Evolutionary conservation across 2,329 filamentous ascomycete species (phyloP), one percentile per base, ranked within the genome.

Genomic region (Alternaria longipes): DNA sequence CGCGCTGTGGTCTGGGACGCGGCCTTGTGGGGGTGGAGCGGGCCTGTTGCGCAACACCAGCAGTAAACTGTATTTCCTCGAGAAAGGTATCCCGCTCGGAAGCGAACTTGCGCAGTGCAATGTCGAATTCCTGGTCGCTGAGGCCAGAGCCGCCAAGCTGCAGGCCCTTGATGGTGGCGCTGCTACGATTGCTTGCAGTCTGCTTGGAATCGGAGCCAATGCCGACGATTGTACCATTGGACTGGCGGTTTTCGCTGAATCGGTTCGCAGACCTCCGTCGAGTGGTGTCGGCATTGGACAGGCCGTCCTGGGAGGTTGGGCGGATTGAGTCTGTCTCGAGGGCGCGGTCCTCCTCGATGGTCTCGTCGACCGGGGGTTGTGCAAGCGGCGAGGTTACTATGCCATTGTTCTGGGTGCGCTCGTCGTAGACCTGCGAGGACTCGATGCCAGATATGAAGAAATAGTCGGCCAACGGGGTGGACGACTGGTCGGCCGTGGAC

Each of bases 41-140:
- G 60, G 72, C 78, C 66, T 76, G 76, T 59, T 72, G 80, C 82
- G 68, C 91, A 24, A 91, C 85, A 40, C 94, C 93, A 22, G 94
- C 93, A 67, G 87, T 92, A 77, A 98, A 93, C 68, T 90, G 93
- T 55, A 98, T 86, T 77, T 99, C 95, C 66, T 97, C 92, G 54
- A 98, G 83, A 73, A 99, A 99, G 62, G 90, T 91, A 72, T 99
- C 95, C 66, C 95, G 86, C 82, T 98, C 94, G n/a, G 90, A 91
- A 46, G 95, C 93, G 78, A 99, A 99, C 81, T 97, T 98, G 73
- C 93, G 83, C 68, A 99, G 84, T 26, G 95, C 94, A 74, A 91
- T 90, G 76, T 98, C 95, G 73, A 99, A 99, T 78, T 98, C 95
- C 73, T 92, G 93, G 74, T 97, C 93, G 59, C 81, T 87, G 30